A percentile compares a stretch with the other conserved stretches of the same genome.
These are phyloP conservation scores for Macadamia integrifolia DNA, from an alignment of 164 flowering plant genomes.

Conservation along the genomic window DNA sequence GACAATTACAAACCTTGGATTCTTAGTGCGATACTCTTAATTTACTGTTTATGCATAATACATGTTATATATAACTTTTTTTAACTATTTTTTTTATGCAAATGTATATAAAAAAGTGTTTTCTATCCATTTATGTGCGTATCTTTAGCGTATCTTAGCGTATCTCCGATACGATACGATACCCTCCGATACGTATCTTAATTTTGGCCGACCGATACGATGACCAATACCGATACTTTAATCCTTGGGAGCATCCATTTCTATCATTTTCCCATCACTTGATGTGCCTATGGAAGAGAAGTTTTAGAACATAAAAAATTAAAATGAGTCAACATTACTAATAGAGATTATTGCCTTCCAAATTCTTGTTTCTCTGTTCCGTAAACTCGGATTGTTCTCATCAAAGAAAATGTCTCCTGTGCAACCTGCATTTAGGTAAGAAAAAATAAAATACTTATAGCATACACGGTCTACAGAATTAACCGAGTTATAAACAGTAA, in stretches of 20 bases:
- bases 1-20: too few relatives aligned
- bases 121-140: too few relatives aligned
- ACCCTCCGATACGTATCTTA: too few relatives aligned
- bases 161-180: too few relatives aligned
- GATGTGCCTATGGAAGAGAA: not conserved
- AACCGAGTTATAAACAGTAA: not conserved
- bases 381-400: slow-evolving; percentile 92
- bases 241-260: slow-evolving; percentile 2
- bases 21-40: too few relatives aligned
- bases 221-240: too few relatives aligned
- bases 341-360: slow-evolving; percentile 44
- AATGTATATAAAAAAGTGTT: too few relatives aligned
- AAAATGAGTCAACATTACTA: slow-evolving; percentile 5
- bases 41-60: too few relatives aligned
- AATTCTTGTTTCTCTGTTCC: slow-evolving; percentile 82
- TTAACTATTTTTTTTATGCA: too few relatives aligned
- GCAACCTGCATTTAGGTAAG: slow-evolving; percentile 50
- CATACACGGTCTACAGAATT: not conserved
- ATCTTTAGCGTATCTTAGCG: too few relatives aligned
- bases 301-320: not conserved
- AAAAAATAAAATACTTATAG: not conserved
- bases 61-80: too few relatives aligned
- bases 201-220: too few relatives aligned
- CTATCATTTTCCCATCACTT: not conserved
- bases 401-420: slow-evolving; percentile 85